Base-by-base conservation (phyloP, 495 filamentous ascomycete genomes). In the Penicillium verhagenii region DNA sequence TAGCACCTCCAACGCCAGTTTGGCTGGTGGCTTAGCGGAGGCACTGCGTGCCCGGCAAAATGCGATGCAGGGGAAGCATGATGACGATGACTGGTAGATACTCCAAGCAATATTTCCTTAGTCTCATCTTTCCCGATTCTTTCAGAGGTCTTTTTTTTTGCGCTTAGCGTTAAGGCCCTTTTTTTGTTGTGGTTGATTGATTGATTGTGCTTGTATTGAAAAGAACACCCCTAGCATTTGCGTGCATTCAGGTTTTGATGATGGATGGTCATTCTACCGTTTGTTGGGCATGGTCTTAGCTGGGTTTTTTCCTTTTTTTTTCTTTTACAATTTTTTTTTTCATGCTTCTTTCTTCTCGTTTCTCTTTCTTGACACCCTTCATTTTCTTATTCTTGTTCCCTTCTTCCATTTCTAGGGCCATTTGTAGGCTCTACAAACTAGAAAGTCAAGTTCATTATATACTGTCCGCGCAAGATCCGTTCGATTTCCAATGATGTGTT, bases 1-100 rank as follows among this genome's bases (percentile, higher is more conserved):
- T 61, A 88, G 80, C 59, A 80, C 87, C 14, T 85, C 83, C 29
- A 79, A 80, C 50, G 76, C 73, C 11, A 92, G 89, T 67, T 67
- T 96, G 61, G 91, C 90, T 1, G 91, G 89, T 19, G 89, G 90
- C 1, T 73, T 97, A 56, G 93, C 93, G 4, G 89, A 96, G 66
- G 91, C 90, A 28, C 66, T 94, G 69, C 71, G 86, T 65, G 83
- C 84, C 57, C 77, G 89, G 72, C 88, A 94, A 66, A 83, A 76
- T 56, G 83, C 82, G 9, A 87, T 88, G 84, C 81, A 81, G 50
- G 77, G 77, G 35, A 77, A 78, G 50, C 82, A 68, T 16, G 84
- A 89, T 53, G 89, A 94, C 49, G 91, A 85, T 47, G 82, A 94
- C 59, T 83, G 80, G 79, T 84, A 63, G 65, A 61, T 39, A 20